phyloP scores from a whole-genome alignment of 2,329 filamentous ascomycete genomes.

The Gaeumannomyces sp. region DNA sequence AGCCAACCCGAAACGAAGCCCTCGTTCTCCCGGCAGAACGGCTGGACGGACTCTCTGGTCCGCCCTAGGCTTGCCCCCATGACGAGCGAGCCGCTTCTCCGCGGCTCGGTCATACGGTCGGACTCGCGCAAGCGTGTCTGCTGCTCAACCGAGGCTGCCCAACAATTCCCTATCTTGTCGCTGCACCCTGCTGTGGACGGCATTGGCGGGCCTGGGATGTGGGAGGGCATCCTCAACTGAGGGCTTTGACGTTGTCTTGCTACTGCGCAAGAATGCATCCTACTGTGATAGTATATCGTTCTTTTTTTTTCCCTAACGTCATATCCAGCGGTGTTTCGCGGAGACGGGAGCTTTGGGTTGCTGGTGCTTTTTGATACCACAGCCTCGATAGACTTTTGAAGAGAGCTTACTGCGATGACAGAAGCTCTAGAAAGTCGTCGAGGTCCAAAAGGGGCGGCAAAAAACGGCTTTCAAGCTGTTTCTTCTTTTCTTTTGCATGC shows the following conservation, averaged over 20 bases:
- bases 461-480: background rate
- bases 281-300: constrained; percentile 3
- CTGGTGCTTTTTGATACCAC: constrained; percentile 6
- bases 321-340: background rate
- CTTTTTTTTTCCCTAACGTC: background rate
- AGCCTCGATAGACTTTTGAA: background rate
- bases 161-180: constrained; percentile 38
- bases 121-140: constrained; percentile 59
- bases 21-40: constrained; percentile 11
- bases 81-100: constrained; percentile 26
- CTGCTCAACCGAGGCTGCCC: constrained; percentile 54
- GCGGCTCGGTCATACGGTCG: constrained; percentile 35
- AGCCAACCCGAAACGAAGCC: background rate
- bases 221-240: constrained; percentile 57
- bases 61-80: constrained; percentile 28
- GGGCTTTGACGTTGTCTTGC: constrained; percentile 10
- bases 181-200: constrained; percentile 44
- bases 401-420: background rate
- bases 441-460: constrained; percentile 2
- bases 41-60: constrained; percentile 27
- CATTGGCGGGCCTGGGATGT: constrained; percentile 56
- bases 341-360: background rate
- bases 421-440: background rate
- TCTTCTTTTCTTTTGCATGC: constrained; percentile 4
- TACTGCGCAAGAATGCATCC: background rate